Evolutionary conservation across 2,329 filamentous ascomycete species (phyloP).

Genomic region (Orbilia oligospora): DNA sequence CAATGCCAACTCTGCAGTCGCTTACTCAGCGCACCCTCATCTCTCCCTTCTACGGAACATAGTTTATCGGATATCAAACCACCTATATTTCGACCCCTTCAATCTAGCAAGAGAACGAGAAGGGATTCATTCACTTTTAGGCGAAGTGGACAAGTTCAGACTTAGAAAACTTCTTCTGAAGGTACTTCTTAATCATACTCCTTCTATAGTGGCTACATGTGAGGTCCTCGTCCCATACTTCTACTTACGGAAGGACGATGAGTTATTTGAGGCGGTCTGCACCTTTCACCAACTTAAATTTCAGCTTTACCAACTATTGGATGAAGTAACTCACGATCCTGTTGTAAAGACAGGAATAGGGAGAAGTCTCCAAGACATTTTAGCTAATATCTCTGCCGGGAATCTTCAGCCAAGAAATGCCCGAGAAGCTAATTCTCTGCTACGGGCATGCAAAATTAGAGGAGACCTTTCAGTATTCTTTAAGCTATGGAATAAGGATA

Average conservation of each 20-base stretch:
- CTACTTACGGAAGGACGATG: constrained; percentile 1
- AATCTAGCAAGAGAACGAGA: too few species aligned
- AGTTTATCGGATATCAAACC: constrained; percentile 32
- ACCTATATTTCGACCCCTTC: neutral
- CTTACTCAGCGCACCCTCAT: neutral
- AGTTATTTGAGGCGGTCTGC: constrained; percentile 3
- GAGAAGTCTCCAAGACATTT: constrained; percentile 1
- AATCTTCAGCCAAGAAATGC: neutral
- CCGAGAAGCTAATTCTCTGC: neutral
- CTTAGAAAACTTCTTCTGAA: neutral
- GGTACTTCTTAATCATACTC: neutral
- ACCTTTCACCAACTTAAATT: neutral
- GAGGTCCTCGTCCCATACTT: neutral
- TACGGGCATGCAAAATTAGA: neutral
- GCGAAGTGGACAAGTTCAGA: neutral
- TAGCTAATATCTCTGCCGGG: neutral
- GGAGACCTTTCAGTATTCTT: neutral
- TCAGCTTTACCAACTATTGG: neutral
- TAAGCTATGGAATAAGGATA: constrained; percentile 3
- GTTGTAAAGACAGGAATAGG: neutral
- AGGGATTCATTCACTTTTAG: neutral
- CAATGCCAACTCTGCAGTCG: neutral
- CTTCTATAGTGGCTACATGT: constrained; percentile 11
- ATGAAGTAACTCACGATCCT: neutral
- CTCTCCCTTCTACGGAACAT: constrained; percentile 1